A percentile compares a stretch with the other conserved stretches of the same genome.
Conservation (phyloP, 176 grass and related monocot genomes). For the Phragmites australis region DNA sequence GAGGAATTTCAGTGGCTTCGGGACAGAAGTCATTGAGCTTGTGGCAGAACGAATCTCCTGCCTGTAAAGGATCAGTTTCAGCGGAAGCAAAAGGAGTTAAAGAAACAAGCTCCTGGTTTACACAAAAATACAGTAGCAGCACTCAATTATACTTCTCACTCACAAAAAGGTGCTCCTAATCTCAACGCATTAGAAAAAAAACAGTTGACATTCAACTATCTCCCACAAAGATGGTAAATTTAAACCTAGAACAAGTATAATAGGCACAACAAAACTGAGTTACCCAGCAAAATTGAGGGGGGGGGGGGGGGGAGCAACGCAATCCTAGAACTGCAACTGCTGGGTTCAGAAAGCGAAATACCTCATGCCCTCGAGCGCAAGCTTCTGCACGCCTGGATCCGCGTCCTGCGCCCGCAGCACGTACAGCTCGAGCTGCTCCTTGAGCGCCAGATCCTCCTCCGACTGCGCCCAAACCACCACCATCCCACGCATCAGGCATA, state of each 20-base stretch:
- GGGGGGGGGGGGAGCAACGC: too few species aligned
- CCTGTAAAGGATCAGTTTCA: conserved; percentile 32
- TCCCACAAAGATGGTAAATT: not conserved
- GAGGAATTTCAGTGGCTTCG: conserved; percentile 93
- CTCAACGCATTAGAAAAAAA: not conserved
- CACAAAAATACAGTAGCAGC: not conserved
- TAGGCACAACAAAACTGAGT: not conserved
- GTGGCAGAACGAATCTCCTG: conserved; percentile 90
- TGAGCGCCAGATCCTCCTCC: conserved; percentile 90
- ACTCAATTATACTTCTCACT: not conserved
- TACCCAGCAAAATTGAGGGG: too few species aligned
- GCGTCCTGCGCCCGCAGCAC: conserved; percentile 74
- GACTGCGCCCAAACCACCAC: conserved; percentile 53
- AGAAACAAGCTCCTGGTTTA: not conserved
- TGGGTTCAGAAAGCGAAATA: conserved; percentile 6
- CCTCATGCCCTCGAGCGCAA: conserved; percentile 98
- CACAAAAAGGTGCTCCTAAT: not conserved
- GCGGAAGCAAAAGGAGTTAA: not conserved
- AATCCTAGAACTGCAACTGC: not conserved
- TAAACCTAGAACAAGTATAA: not conserved
- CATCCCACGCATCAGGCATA: not conserved
- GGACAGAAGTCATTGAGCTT: conserved; percentile 96
- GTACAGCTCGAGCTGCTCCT: conserved; percentile 94
- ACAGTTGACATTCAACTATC: not conserved
- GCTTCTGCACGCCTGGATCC: conserved; percentile 84